Conservation (phyloP, 2,329 filamentous ascomycete genomes). For the Didymellaceae sp. region DNA sequence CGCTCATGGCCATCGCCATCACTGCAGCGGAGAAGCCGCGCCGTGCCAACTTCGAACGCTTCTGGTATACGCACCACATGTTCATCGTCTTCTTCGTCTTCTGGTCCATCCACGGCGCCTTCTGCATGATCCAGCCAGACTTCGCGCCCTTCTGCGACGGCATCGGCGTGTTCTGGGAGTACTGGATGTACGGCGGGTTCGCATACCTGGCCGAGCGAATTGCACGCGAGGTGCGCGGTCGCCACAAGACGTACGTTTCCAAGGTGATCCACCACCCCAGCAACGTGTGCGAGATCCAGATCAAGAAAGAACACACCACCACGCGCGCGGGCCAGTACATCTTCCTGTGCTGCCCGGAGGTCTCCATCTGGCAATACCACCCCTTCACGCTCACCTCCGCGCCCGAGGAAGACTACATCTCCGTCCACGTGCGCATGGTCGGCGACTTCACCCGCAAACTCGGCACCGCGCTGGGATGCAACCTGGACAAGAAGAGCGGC, state of each 20-base stretch:
- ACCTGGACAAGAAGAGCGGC: conserved; percentile 65
- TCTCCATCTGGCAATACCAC: conserved; percentile 88
- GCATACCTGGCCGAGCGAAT: conserved; percentile 81
- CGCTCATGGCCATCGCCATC: conserved; percentile 77
- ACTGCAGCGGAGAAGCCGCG: conserved; percentile 80
- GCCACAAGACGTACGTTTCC: conserved; percentile 84
- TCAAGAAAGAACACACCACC: conserved; percentile 87
- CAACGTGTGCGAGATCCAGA: conserved; percentile 89
- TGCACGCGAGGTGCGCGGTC: conserved; percentile 77
- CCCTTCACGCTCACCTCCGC: conserved; percentile 87
- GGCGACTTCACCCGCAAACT: conserved; percentile 80
- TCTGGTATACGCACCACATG: conserved; percentile 90
- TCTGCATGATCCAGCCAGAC: conserved; percentile 90
- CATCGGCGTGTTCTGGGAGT: conserved; percentile 86
- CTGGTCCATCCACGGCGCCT: conserved; percentile 88
- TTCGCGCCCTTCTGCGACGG: conserved; percentile 78
- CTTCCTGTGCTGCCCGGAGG: conserved; percentile 84
- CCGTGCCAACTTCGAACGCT: conserved; percentile 83
- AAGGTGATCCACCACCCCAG: conserved; percentile 90
- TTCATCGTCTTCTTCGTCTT: conserved; percentile 89
- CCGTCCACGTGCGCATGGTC: conserved; percentile 82
- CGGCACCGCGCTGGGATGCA: conserved; percentile 75
- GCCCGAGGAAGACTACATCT: conserved; percentile 89
- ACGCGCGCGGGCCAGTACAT: conserved; percentile 84
- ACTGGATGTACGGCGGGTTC: conserved; percentile 85